Evolutionary conservation across 208 protist species (phyloP), one percentile per base, ranked within the genome.

Genomic region (Leishmania turanica): DNA sequence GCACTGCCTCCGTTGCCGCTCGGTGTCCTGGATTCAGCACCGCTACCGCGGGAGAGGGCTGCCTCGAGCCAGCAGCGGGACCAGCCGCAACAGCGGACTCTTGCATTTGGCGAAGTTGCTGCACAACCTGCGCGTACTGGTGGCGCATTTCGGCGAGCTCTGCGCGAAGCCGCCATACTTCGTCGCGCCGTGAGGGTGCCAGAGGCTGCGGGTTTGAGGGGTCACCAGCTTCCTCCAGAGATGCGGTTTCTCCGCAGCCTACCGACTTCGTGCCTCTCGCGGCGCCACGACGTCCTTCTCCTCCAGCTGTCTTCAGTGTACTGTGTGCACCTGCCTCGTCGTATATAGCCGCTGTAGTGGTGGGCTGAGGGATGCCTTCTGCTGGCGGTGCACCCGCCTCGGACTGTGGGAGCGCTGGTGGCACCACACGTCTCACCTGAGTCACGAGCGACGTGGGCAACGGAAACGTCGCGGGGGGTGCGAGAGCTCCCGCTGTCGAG

Each of bases 71-170:
- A 34, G 45, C 9, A 54, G 58, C 51, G 13, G 56, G 4, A 15
- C 42, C 75, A 3, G 37, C 45, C 9, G 76, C 40, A 45, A 1
- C 34, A 3, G n/a, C 19, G 7, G 7, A n/a, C 19, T 75, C 45
- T 49, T 82, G 77, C 78, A 86, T 82, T 13, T 34, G 37, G 1
- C 45, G 77, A n/a, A 86, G 62, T 6, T 86, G 82, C 9, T 79
- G 72, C 27, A 82, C 34, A 21, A 82, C 78, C 6, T 54, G 6
- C 9, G 51, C 77, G 78, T 86, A 86, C 56, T 86, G 78, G 11
- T 56, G 53, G 4, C 78, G 85, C 70, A 86, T 74, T 34, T 51
- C 62, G 19, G 71, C 68, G 68, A 88, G 66, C 62, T 87, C 79
- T 11, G 40, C 64, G 13, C 78, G 77, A 60, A 87, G 84, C 68